A percentile compares a stretch with the other conserved stretches of the same genome.
These are phyloP conservation scores for Murraya koenigii DNA, from an alignment of 345 rosid genomes.

Conservation along the genomic window DNA sequence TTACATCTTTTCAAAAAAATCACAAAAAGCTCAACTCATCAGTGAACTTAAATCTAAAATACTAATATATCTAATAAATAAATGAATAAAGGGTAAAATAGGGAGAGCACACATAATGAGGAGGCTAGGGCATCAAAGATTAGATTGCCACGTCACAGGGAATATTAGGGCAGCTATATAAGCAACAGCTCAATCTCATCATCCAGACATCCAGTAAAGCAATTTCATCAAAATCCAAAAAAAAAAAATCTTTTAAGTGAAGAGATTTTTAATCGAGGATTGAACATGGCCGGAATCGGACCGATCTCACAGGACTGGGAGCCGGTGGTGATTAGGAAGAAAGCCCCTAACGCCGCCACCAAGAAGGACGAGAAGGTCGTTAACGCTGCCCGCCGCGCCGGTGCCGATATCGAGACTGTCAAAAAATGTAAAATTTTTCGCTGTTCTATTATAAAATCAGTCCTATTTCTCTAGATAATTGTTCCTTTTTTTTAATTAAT, in stretches of 20 bases:
- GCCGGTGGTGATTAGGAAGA: conserved; percentile 79
- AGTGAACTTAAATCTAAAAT: too few species aligned
- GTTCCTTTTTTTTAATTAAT: background rate
- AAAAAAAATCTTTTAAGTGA: too few species aligned
- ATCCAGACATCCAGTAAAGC: too few species aligned
- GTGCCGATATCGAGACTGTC: conserved; percentile 73
- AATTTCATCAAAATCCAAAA: background rate
- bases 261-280: background rate
- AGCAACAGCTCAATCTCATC: too few species aligned
- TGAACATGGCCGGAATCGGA: conserved; percentile 62
- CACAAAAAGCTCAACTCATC: too few species aligned
- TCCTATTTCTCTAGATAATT: background rate
- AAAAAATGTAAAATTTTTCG: conserved; percentile 41
- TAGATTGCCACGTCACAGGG: background rate
- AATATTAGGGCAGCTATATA: background rate
- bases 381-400: conserved; percentile 83
- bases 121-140: background rate
- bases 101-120: background rate
- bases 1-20: too few species aligned
- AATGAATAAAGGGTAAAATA: background rate
- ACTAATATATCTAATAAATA: background rate
- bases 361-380: conserved; percentile 85
- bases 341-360: conserved; percentile 57
- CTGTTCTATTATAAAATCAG: background rate
- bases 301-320: conserved; percentile 85